Conservation (phyloP, 208 protist species). For the Trypanosoma rangeli region DNA sequence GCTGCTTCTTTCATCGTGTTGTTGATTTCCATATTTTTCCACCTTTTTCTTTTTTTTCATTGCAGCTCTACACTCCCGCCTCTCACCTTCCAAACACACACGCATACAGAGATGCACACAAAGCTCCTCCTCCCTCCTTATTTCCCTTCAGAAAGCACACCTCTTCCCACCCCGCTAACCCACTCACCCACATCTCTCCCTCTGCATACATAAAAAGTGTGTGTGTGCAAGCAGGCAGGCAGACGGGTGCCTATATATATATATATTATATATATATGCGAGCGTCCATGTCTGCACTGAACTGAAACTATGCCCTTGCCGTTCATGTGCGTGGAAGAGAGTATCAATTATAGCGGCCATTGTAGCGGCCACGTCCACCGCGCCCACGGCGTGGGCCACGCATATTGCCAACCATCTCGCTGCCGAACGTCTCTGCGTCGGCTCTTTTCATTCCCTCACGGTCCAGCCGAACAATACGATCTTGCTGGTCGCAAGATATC, state of each 20-base stretch:
- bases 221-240: not conserved
- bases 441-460: constrained; percentile 81
- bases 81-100: not conserved
- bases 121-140: not conserved
- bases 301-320: too few relatives aligned
- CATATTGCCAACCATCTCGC: constrained; percentile 85
- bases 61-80: not conserved
- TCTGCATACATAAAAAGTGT: not conserved
- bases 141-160: constrained; percentile 11
- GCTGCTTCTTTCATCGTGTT: not conserved
- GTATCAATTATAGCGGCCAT: constrained; percentile 45
- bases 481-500: constrained; percentile 81
- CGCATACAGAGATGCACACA: not conserved
- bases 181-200: not conserved
- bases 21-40: not conserved
- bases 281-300: not conserved
- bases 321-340: not conserved
- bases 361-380: constrained; percentile 75
- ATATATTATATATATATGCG: not conserved
- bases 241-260: too few relatives aligned
- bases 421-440: constrained; percentile 85
- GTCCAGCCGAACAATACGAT: constrained; percentile 47
- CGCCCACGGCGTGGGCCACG: constrained; percentile 42
- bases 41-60: not conserved
- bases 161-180: not conserved